Conservation (phyloP, 495 filamentous ascomycete genomes). For the Podospora sp. region DNA sequence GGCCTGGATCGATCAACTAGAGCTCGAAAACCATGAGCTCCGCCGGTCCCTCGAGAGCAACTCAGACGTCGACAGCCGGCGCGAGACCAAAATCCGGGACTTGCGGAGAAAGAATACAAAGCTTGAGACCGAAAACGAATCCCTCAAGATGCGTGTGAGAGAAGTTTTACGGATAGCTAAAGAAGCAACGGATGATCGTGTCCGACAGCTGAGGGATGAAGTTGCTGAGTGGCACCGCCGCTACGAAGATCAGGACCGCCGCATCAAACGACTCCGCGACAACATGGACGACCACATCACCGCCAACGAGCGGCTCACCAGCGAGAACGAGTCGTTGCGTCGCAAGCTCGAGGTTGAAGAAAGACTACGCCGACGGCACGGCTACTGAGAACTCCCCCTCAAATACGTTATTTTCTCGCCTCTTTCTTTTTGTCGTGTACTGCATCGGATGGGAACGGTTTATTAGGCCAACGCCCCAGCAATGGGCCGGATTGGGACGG, state of each 20-base stretch:
- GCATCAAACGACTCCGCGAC: slow-evolving; percentile 17
- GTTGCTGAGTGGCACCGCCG: slow-evolving; percentile 22
- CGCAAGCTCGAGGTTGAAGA: slow-evolving; percentile 7
- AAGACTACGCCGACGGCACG: slow-evolving; percentile 2
- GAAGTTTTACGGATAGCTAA: slow-evolving; percentile 22
- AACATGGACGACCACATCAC: slow-evolving; percentile 25
- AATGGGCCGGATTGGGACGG: neutral
- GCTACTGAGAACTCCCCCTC: neutral
- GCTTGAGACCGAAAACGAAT: slow-evolving; percentile 30
- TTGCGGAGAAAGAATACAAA: slow-evolving; percentile 24
- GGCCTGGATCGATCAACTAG: slow-evolving; percentile 21
- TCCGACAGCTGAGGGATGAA: slow-evolving; percentile 21
- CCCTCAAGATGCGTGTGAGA: slow-evolving; percentile 16
- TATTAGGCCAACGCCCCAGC: neutral
- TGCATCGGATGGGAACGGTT: neutral
- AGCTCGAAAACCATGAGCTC: slow-evolving; percentile 31
- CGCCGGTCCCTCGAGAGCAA: slow-evolving; percentile 27
- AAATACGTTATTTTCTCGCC: neutral
- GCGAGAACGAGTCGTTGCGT: slow-evolving; percentile 24
- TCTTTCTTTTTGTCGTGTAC: slow-evolving; percentile 4
- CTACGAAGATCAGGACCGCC: slow-evolving; percentile 26
- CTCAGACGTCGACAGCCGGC: slow-evolving; percentile 27
- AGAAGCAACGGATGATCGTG: slow-evolving; percentile 19
- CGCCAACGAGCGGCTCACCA: slow-evolving; percentile 19
- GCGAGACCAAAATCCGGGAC: slow-evolving; percentile 23